Percentiles rank a stretch among this genome's conserved stretches.
Evolutionary conservation across 208 protist genomes (phyloP).

Genomic region (Leishmania gerbilli): DNA sequence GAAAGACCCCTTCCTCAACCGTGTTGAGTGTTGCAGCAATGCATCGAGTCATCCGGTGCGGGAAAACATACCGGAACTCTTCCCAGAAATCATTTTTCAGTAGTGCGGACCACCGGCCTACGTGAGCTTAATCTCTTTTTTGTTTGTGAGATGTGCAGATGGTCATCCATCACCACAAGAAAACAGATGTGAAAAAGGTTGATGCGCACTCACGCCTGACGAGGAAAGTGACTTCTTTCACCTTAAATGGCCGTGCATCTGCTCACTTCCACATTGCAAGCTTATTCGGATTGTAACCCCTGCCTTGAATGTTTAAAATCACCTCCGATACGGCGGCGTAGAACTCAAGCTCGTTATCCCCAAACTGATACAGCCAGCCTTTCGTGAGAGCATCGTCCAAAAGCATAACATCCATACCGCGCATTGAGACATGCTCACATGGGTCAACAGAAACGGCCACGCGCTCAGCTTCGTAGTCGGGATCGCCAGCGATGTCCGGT

Average conservation of each 20-base stretch:
- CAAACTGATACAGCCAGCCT: constrained; percentile 63
- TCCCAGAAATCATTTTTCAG: not conserved
- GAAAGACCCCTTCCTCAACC: not conserved
- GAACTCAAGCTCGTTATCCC: constrained; percentile 72
- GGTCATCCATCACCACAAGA: constrained; percentile 1
- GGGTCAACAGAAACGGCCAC: constrained; percentile 43
- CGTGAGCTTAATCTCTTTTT: not conserved
- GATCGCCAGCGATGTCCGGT: constrained; percentile 23
- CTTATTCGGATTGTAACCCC: constrained; percentile 78
- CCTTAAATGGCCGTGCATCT: not conserved
- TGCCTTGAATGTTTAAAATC: constrained; percentile 63
- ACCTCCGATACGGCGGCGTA: constrained; percentile 63
- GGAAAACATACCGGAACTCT: not conserved
- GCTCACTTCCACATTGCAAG: constrained; percentile 43
- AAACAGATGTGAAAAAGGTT: not conserved
- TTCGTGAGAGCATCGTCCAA: constrained; percentile 76
- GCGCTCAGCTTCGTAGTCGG: constrained; percentile 34
- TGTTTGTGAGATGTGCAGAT: not conserved
- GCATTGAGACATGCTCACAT: constrained; percentile 78
- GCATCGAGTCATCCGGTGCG: not conserved
- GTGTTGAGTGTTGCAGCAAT: not conserved
- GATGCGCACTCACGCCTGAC: not conserved
- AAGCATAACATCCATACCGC: constrained; percentile 81
- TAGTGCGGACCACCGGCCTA: not conserved
- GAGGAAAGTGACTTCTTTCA: not conserved